phyloP scores from a whole-genome alignment of 2,329 filamentous ascomycete species.

The Phoma sp. region DNA sequence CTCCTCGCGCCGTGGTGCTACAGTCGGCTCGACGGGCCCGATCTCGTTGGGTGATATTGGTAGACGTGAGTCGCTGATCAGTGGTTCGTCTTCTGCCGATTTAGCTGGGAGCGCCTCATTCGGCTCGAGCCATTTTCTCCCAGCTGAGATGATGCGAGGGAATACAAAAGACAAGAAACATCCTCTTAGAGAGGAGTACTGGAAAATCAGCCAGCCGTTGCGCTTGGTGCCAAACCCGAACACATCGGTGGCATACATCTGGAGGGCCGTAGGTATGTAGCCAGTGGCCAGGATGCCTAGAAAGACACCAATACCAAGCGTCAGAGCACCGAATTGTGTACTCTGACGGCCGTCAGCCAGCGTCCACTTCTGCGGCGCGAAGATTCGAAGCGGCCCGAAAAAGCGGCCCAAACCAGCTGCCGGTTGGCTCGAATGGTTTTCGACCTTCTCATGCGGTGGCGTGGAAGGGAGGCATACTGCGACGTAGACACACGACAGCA shows the following conservation, averaged over 20 bases:
- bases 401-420: slow-evolving; percentile 58
- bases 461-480: slow-evolving; percentile 57
- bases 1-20: slow-evolving; percentile 46
- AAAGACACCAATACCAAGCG: slow-evolving; percentile 71
- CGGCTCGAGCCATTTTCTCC: slow-evolving; percentile 50
- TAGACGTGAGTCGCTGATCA: slow-evolving; percentile 24
- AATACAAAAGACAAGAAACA: slow-evolving; percentile 54
- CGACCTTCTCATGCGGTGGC: slow-evolving; percentile 38
- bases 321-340: slow-evolving; percentile 67
- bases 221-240: slow-evolving; percentile 54
- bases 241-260: slow-evolving; percentile 56
- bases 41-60: slow-evolving; percentile 40
- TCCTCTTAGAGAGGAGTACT: slow-evolving; percentile 54
- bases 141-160: slow-evolving; percentile 52
- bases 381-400: slow-evolving; percentile 68
- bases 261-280: slow-evolving; percentile 66
- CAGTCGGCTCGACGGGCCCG: slow-evolving; percentile 55
- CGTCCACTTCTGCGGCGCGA: slow-evolving; percentile 64
- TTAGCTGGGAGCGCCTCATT: slow-evolving; percentile 21
- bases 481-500: slow-evolving; percentile 52
- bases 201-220: slow-evolving; percentile 55
- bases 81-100: slow-evolving; percentile 18
- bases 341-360: slow-evolving; percentile 58
- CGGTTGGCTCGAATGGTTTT: slow-evolving; percentile 24
- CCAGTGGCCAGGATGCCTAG: slow-evolving; percentile 72